phyloP scores from a whole-genome alignment of 495 filamentous ascomycete species.

The Clavariopsis aquatica region DNA sequence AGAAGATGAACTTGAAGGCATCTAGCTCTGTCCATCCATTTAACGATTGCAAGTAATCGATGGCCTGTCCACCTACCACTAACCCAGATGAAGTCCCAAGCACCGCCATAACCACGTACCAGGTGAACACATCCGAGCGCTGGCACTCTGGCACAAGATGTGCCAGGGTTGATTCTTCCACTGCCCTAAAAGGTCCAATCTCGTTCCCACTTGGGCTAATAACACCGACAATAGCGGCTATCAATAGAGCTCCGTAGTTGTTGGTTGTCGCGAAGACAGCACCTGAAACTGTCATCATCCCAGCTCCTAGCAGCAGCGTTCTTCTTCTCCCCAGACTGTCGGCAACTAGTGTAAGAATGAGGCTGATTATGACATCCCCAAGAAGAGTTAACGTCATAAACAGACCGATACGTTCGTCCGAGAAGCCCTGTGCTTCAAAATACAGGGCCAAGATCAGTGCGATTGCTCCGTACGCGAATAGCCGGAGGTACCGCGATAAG shows the following conservation, averaged over 20 bases:
- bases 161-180: slow-evolving; percentile 81
- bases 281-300: slow-evolving; percentile 68
- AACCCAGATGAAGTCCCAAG: slow-evolving; percentile 66
- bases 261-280: slow-evolving; percentile 64
- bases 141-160: slow-evolving; percentile 64
- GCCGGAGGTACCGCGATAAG: slow-evolving; percentile 71
- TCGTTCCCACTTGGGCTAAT: slow-evolving; percentile 67
- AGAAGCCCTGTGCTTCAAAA: slow-evolving; percentile 63
- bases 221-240: slow-evolving; percentile 76
- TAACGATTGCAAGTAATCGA: slow-evolving; percentile 53
- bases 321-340: slow-evolving; percentile 70
- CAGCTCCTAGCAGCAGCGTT: slow-evolving; percentile 67
- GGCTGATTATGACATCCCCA: slow-evolving; percentile 77
- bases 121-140: slow-evolving; percentile 75
- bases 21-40: slow-evolving; percentile 57
- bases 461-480: slow-evolving; percentile 77
- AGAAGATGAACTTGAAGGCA: slow-evolving; percentile 71
- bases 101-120: slow-evolving; percentile 72
- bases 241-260: slow-evolving; percentile 74
- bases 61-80: slow-evolving; percentile 65
- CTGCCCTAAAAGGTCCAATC: slow-evolving; percentile 68
- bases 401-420: slow-evolving; percentile 73
- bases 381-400: slow-evolving; percentile 87
- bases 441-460: slow-evolving; percentile 74
- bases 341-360: slow-evolving; percentile 72